Conservation (phyloP, 495 filamentous ascomycete genomes). For the Neurospora intermedia region DNA sequence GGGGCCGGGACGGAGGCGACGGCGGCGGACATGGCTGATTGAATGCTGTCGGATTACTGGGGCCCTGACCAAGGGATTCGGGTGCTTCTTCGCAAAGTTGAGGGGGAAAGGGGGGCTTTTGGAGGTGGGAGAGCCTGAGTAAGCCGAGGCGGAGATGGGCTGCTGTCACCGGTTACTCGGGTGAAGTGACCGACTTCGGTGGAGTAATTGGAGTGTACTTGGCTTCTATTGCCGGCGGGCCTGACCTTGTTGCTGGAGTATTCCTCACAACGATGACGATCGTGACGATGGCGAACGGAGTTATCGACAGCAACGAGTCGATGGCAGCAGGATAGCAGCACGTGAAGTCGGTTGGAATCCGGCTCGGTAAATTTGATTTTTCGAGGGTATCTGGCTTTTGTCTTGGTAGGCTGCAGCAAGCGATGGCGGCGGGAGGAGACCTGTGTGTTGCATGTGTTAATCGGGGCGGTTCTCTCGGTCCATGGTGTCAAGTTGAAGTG, state of each 20-base stretch:
- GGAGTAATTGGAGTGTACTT: not conserved
- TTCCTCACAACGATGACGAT: not conserved
- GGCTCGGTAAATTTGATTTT: not conserved
- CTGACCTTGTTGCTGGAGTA: not conserved
- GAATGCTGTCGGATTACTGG: slow-evolving; percentile 36
- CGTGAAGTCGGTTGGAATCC: not conserved
- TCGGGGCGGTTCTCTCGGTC: not conserved
- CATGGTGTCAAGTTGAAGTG: not conserved
- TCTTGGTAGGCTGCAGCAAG: not conserved
- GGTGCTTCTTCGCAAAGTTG: slow-evolving; percentile 64
- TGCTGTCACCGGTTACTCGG: slow-evolving; percentile 1
- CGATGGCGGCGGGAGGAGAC: not conserved
- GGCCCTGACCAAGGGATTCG: slow-evolving; percentile 90
- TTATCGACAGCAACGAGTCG: not conserved
- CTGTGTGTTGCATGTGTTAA: not conserved
- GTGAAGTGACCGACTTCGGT: not conserved
- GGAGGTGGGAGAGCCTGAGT: slow-evolving; percentile 10
- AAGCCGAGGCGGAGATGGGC: slow-evolving; percentile 1
- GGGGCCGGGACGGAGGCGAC: slow-evolving; percentile 45
- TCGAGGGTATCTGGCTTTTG: not conserved
- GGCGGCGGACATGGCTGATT: slow-evolving; percentile 46
- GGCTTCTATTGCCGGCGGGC: not conserved
- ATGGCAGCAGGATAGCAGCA: not conserved
- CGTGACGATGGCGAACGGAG: not conserved
- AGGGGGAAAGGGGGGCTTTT: slow-evolving; percentile 6